Conservation (phyloP, 2,329 filamentous ascomycete species). For the Hypoxylon rubiginosum region DNA sequence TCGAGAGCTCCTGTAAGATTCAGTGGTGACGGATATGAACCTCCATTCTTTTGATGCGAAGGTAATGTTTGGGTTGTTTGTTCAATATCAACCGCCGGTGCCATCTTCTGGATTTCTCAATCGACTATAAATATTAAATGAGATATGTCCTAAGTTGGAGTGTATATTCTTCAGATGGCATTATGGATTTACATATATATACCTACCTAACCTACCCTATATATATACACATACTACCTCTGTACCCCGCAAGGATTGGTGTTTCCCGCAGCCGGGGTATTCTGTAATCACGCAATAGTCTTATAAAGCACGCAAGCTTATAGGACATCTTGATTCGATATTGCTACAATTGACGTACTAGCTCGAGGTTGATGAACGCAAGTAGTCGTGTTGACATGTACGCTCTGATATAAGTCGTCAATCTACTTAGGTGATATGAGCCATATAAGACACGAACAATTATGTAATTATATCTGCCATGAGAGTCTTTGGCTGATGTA, state of each 20-base stretch:
- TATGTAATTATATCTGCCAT: too few species aligned
- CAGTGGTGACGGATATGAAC: constrained; percentile 44
- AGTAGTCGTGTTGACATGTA: background rate
- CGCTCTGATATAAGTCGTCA: background rate
- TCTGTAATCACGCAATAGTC: background rate
- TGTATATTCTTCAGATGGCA: background rate
- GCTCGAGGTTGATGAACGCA: background rate
- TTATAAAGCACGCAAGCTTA: constrained; percentile 4
- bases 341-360: background rate
- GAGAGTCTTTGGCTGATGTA: too few species aligned
- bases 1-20: constrained; percentile 57
- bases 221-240: background rate
- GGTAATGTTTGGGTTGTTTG: constrained; percentile 8
- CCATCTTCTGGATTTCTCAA: constrained; percentile 8
- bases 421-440: too few species aligned
- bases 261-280: background rate
- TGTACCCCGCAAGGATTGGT: constrained; percentile 3
- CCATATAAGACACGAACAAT: too few species aligned
- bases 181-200: background rate
- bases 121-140: background rate
- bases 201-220: background rate
- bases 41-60: constrained; percentile 15
- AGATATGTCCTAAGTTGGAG: background rate
- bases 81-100: constrained; percentile 14
- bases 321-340: constrained; percentile 3